Evolutionary conservation across 768 basidiomycete genomes (phyloP).

Genomic region (Leccinum ochraceum): DNA sequence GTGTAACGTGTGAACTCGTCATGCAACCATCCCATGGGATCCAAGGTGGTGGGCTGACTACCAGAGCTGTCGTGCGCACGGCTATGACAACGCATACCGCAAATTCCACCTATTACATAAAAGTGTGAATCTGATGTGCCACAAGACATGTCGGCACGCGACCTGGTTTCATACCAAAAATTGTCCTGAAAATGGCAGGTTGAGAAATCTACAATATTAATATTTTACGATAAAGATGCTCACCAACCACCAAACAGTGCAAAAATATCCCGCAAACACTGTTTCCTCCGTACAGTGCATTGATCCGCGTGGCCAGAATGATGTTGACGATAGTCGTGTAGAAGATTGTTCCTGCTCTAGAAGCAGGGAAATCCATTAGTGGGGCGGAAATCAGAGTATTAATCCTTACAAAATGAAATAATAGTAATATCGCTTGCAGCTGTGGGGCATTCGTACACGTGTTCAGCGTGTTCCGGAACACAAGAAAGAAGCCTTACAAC

Average conservation of each 20-base stretch:
- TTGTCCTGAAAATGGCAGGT: constrained; percentile 11
- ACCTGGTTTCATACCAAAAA: constrained; percentile 14
- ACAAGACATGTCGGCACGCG: background rate
- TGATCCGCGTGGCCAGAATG: constrained; percentile 21
- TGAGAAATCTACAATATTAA: background rate
- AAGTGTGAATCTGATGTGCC: background rate
- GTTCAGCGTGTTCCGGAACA: background rate
- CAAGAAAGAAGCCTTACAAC: constrained; percentile 18
- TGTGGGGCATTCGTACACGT: background rate
- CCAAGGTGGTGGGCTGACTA: constrained; percentile 23
- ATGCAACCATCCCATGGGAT: constrained; percentile 19
- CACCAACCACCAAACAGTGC: constrained; percentile 19
- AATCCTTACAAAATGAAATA: constrained; percentile 23
- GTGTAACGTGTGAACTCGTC: constrained; percentile 8
- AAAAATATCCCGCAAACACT: constrained; percentile 6
- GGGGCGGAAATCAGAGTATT: no score
- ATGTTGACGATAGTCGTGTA: constrained; percentile 23
- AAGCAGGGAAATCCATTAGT: background rate
- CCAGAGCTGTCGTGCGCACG: constrained; percentile 8
- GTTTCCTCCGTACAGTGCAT: constrained; percentile 15
- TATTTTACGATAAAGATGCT: background rate
- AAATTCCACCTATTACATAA: constrained; percentile 18
- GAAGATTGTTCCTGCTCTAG: constrained; percentile 22
- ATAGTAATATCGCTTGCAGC: constrained; percentile 26
- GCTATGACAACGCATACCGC: constrained; percentile 16